phyloP scores from a whole-genome alignment of 768 basidiomycete species.

The Pleurotus pulmonarius region DNA sequence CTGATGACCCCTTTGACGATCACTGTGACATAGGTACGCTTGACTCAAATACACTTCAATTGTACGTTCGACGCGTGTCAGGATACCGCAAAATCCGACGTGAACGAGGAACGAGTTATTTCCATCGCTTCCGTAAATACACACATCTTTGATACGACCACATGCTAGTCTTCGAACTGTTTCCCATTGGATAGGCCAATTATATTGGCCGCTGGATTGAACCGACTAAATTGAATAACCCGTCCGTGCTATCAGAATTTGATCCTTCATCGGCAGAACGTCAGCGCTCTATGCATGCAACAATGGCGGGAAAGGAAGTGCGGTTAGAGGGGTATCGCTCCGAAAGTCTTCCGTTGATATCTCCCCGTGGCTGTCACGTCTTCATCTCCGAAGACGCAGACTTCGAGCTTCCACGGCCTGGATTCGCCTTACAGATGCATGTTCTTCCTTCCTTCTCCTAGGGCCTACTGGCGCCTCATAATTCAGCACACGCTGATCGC shows the following conservation, averaged over 20 bases:
- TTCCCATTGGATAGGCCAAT: slow-evolving; percentile 3
- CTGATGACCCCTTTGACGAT: background rate
- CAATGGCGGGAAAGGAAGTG: background rate
- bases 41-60: too few species aligned
- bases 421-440: background rate
- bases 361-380: background rate
- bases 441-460: background rate
- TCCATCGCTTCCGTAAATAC: slow-evolving; percentile 1
- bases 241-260: background rate
- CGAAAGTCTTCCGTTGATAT: background rate
- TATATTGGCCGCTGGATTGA: background rate
- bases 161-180: background rate
- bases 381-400: slow-evolving; percentile 1
- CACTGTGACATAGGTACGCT: too few species aligned
- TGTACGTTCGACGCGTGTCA: too few species aligned
- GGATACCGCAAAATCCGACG: slow-evolving; percentile 6
- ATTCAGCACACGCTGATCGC: background rate
- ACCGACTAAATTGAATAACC: background rate
- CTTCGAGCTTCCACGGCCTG: slow-evolving; percentile 2
- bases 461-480: too few species aligned
- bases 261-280: too few species aligned
- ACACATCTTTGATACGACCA: background rate
- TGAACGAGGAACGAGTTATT: slow-evolving; percentile 7
- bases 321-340: background rate
- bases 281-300: too few species aligned